Base-by-base conservation (phyloP, 2,329 filamentous ascomycete species). In the Colletotrichum liriopes region DNA sequence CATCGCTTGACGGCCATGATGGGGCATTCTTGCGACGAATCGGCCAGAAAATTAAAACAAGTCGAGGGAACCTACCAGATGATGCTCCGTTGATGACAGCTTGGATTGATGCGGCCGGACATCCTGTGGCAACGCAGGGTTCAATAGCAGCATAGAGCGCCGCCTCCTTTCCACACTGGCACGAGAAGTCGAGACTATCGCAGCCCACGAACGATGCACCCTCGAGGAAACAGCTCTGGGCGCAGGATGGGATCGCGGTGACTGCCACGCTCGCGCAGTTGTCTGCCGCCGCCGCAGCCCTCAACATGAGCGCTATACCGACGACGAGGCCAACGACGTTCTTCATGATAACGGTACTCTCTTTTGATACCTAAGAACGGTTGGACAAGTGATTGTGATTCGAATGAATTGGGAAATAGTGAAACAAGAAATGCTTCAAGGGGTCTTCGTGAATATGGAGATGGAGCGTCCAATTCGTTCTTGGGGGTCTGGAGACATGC, bases 61-160 rank as follows among this genome's bases (percentile, higher is more conserved):
- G 11, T 29, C 1, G n/a, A 45, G n/a, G 20, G 8, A 20, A 60
- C 64, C 37, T 47, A 71, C 71, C 71, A 2, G 71, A 62, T 3
- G 71, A 70, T 3, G 78, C 79, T 11, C 78, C 79, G 16, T 69
- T 68, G 47, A 79, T 77, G 6, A 80, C 77, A 29, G 73, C 77
- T 18, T 73, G 73, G 29, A 79, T 68, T 1, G 75, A 75, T 3
- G 68, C 74, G 7, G 75, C 54, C 1, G 74, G 75, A 49, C 79
- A 80, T 3, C 75, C 77, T 0, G 75, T 78, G 1, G 75, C 74
- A 1, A 80, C 77, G 59, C 79, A 80, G 12, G 79, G 78, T 18
- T 77, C 73, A 39, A 79, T 73, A 32, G 77, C 71, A 43, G 72
- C 58, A 3, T 77, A 77, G 1, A 80, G 68, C 14, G 72, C 74